Conservation (phyloP, 2,329 filamentous ascomycete species). For the Apiospora rasikravindrae region DNA sequence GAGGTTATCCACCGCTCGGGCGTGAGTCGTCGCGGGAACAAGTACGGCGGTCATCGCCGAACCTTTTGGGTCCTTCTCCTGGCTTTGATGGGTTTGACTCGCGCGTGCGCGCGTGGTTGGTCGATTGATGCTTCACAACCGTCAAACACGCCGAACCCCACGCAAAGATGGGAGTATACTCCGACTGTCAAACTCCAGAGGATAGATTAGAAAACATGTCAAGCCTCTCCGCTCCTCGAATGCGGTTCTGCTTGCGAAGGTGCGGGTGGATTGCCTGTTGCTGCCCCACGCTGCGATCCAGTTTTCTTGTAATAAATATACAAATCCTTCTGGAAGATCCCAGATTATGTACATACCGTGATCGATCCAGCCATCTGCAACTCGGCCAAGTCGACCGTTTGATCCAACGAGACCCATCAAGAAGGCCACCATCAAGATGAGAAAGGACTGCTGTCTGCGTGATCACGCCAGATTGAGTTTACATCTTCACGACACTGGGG, state of each 20-base stretch:
- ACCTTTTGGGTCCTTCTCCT: neutral
- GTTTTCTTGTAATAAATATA: constrained; percentile 5
- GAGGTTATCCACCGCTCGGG: neutral
- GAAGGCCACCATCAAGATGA: neutral
- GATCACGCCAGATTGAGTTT: neutral
- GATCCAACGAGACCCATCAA: neutral
- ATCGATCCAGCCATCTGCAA: constrained; percentile 5
- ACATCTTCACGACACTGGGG: neutral
- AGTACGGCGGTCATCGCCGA: neutral
- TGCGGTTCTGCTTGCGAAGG: constrained; percentile 7
- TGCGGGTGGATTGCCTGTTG: neutral
- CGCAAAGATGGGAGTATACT: constrained; percentile 1
- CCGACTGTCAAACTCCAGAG: neutral
- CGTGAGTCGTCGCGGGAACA: neutral
- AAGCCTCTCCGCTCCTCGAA: neutral
- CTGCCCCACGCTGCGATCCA: neutral
- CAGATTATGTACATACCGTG: neutral
- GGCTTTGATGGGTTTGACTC: neutral
- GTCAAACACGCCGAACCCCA: neutral
- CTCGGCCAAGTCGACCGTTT: neutral
- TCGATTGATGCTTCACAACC: neutral
- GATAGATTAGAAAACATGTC: neutral
- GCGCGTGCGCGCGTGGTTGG: neutral
- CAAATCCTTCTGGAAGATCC: neutral
- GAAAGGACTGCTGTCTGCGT: neutral